These are phyloP conservation scores for Parsonsia alboflavescens DNA, from an alignment of 257 asterid genomes.

Conservation along the genomic window DNA sequence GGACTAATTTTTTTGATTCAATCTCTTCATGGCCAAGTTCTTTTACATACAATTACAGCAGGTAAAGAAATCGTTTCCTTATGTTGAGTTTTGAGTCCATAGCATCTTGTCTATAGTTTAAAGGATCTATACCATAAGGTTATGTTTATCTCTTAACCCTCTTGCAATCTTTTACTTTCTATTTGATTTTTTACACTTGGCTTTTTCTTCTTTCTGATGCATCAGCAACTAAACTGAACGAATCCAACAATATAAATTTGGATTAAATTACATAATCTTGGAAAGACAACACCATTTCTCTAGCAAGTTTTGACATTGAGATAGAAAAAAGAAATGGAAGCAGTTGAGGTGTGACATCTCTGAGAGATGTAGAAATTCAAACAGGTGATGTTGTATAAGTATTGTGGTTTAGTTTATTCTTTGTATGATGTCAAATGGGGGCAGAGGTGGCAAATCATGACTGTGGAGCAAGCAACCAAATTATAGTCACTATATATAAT, in stretches of 20 bases:
- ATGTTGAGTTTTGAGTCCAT: neutral
- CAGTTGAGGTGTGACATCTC: neutral
- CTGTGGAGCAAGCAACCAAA: neutral
- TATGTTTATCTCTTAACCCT: neutral
- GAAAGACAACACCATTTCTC: neutral
- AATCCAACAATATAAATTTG: neutral
- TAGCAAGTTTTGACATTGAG: neutral
- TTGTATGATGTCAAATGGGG: constrained; percentile 6
- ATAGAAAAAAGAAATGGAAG: neutral
- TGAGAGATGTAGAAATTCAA: neutral
- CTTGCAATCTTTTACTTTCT: neutral
- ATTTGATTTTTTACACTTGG: neutral
- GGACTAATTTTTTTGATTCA: constrained; percentile 4
- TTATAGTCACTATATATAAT: neutral
- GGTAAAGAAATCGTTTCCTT: neutral
- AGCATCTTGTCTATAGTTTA: neutral
- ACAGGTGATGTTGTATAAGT: neutral
- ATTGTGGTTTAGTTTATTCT: neutral
- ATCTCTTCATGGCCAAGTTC: constrained; percentile 3
- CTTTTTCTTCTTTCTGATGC: neutral
- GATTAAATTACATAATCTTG: neutral
- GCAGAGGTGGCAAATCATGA: constrained; percentile 1
- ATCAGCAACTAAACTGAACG: neutral
- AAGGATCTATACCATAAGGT: neutral
- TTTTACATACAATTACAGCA: neutral